Conservation (phyloP, 106 monocot genomes). For the Allium sativum region DNA sequence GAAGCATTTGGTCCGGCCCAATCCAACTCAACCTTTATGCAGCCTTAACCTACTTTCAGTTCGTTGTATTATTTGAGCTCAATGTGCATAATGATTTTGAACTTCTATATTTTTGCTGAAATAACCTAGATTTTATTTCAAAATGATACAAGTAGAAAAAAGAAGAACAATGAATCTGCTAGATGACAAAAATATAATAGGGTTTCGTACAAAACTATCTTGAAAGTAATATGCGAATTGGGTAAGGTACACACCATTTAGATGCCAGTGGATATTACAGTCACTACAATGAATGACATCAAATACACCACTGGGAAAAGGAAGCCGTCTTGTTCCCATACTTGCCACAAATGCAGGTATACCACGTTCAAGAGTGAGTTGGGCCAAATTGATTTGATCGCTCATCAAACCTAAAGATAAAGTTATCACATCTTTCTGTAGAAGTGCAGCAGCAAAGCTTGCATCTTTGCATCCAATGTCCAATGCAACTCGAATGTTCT, state of each 20-base stretch:
- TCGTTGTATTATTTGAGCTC: no score
- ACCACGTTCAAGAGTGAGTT: constrained; percentile 78
- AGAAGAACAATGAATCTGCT: no score
- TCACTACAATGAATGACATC: constrained; percentile 90
- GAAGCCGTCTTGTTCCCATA: constrained; percentile 59
- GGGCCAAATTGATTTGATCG: constrained; percentile 72
- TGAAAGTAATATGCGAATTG: constrained; percentile 1
- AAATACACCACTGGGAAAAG: constrained; percentile 81
- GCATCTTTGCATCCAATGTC: constrained; percentile 68
- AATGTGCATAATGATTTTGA: no score
- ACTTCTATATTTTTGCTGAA: no score
- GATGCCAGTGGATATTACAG: constrained; percentile 77
- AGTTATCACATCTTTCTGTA: constrained; percentile 59
- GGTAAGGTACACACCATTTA: constrained; percentile 39
- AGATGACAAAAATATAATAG: no score
- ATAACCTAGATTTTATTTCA: no score
- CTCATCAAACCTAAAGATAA: constrained; percentile 63
- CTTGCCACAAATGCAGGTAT: constrained; percentile 65
- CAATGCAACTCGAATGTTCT: constrained; percentile 69
- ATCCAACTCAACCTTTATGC: no score
- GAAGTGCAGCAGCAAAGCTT: constrained; percentile 45
- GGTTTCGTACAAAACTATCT: no score
- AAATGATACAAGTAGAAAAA: no score
- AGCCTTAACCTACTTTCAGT: no score
- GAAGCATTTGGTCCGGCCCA: no score